phyloP scores from a whole-genome alignment of 345 rosid genomes.

The Eucalyptus marginata region DNA sequence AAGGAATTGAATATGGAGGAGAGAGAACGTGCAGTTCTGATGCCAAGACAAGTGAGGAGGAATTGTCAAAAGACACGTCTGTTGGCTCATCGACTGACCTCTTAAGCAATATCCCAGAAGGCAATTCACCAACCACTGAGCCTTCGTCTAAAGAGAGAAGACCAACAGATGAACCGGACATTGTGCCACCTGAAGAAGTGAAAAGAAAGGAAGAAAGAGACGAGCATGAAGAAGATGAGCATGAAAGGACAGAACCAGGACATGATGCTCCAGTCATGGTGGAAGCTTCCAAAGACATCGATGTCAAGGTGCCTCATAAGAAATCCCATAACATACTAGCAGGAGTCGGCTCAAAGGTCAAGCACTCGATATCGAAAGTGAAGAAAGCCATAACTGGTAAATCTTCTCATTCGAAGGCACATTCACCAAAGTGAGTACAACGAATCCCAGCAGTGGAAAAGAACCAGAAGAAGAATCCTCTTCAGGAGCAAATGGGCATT shows the following conservation, averaged over 20 bases:
- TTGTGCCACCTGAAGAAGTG: conserved; percentile 6
- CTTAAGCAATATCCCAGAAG: conserved; percentile 22
- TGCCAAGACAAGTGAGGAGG: conserved; percentile 3
- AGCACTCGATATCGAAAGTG: conserved; percentile 83
- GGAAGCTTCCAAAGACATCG: conserved; percentile 44
- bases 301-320: conserved; percentile 37
- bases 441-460: not conserved
- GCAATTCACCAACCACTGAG: not conserved
- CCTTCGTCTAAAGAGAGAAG: conserved; percentile 6
- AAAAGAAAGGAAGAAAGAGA: conserved; percentile 30
- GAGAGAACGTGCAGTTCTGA: not conserved
- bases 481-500: not conserved
- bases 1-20: not conserved
- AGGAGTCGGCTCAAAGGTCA: conserved; percentile 81
- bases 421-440: conserved; percentile 22
- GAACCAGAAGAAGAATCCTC: not conserved
- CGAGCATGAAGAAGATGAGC: conserved; percentile 10
- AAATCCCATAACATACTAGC: conserved; percentile 73
- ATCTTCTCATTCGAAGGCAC: conserved; percentile 59
- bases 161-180: conserved; percentile 6
- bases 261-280: conserved; percentile 52
- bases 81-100: conserved; percentile 28
- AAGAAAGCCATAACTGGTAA: conserved; percentile 81
- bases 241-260: conserved; percentile 29
- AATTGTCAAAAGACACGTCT: conserved; percentile 17